Evolutionary conservation across 805 yeast species (phyloP), one percentile per base, ranked within the genome.

Genomic region (Metschnikowia aberdeeniae): DNA sequence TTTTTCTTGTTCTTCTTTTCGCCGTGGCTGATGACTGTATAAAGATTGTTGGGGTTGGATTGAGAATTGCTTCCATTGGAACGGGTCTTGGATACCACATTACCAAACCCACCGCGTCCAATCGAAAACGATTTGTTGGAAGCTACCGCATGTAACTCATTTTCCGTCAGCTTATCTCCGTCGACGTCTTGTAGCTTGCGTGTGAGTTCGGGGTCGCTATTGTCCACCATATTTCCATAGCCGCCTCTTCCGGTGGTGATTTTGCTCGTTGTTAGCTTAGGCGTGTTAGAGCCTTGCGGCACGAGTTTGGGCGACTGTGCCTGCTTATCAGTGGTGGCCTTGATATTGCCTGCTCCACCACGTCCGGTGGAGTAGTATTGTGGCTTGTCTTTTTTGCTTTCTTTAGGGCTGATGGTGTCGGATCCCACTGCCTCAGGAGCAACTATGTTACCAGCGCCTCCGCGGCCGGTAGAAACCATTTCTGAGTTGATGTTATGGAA

Each of bases 241-340:
- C 92, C 92, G 6, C 92, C 92, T 52, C 92, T 72, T 17, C 90
- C 92, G 1, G 89, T 84, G 22, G 86, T 75, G 57, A 79, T 77
- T 22, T 78, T 75, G 26, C 77, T 75, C 14, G 77, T 76, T 20
- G 77, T 61, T 28, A 81, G 68, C 55, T 68, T 75, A 24, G 89
- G 89, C 12, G 85, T 78, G 50, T 75, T 77, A 4, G 81, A 74
- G 3, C 86, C 85, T 52, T 76, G 80, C 2, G 78, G 78, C 3
- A 74, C 78, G 28, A 79, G 68, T 40, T 72, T 76, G 3, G 85
- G 85, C 7, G 78, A 70, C 26, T 37, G 26, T 3, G 26, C 26
- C 3, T 81, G 80, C 22, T 68, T 61, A 28, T 67, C 61, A 33
- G 59, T 53, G 10, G 77, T 60, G 3, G 68, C 54, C 53, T 75